Conservation (phyloP, 1,284 basidiomycete species). For the Vanrija sp. region DNA sequence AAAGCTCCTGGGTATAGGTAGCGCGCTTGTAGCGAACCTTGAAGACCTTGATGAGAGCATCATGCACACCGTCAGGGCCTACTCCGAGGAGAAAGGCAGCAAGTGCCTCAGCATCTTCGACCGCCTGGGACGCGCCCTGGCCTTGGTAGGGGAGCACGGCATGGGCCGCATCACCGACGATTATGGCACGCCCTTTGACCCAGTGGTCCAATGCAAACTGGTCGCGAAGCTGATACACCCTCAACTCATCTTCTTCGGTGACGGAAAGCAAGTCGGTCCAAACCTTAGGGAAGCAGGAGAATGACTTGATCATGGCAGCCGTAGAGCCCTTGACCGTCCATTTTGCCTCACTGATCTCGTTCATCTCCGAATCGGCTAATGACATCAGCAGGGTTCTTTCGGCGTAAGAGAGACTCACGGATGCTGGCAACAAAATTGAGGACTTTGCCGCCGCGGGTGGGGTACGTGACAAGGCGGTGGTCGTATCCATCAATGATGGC, state of each 20-base stretch:
- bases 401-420: conserved; percentile 14
- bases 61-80: conserved; percentile 9
- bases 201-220: conserved; percentile 32
- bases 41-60: conserved; percentile 21
- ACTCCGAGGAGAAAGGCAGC: conserved; percentile 13
- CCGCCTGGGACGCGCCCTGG: conserved; percentile 28
- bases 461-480: conserved; percentile 24
- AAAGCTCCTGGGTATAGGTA: conserved; percentile 27
- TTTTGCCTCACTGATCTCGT: conserved; percentile 27
- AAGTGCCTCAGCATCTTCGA: conserved; percentile 33
- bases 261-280: conserved; percentile 14
- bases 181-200: conserved; percentile 28
- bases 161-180: conserved; percentile 43
- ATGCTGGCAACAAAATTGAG: conserved; percentile 34
- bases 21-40: conserved; percentile 28
- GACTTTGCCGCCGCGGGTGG: conserved; percentile 22
- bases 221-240: conserved; percentile 31
- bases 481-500: conserved; percentile 22
- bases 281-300: conserved; percentile 21
- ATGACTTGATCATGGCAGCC: conserved; percentile 25
- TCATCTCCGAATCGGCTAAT: conserved; percentile 29
- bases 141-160: conserved; percentile 36
- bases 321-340: conserved; percentile 29
- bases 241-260: neutral
- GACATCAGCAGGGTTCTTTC: neutral